These are phyloP conservation scores for Ascosphaera aggregata DNA, from an alignment of 2,329 filamentous ascomycete genomes.

Conservation along the genomic window DNA sequence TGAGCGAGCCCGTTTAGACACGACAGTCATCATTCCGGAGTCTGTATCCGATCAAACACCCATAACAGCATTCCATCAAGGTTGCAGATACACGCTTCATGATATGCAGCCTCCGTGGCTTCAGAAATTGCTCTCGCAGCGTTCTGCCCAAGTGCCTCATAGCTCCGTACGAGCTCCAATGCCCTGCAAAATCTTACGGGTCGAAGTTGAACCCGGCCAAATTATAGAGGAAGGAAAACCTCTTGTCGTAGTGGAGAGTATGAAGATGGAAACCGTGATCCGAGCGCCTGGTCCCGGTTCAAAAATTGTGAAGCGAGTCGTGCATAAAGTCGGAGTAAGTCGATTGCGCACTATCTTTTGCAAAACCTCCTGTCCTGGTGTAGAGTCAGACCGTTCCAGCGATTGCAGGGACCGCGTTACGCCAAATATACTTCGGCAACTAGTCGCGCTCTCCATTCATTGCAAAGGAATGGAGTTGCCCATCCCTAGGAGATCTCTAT, in stretches of 20 bases:
- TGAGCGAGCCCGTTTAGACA: slow-evolving; percentile 53
- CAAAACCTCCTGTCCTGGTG: no score
- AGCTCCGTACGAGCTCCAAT: slow-evolving; percentile 77
- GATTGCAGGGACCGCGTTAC: no score
- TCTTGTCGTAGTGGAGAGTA: slow-evolving; percentile 74
- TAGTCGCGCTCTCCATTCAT: no score
- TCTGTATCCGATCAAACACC: slow-evolving; percentile 12
- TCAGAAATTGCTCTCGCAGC: slow-evolving; percentile 50
- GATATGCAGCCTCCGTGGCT: slow-evolving; percentile 49
- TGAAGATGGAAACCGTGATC: slow-evolving; percentile 80
- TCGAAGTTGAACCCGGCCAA: slow-evolving; percentile 67
- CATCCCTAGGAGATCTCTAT: no score
- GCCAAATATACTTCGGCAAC: no score
- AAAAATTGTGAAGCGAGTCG: slow-evolving; percentile 40
- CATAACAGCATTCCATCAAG: slow-evolving; percentile 55
- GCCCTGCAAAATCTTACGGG: slow-evolving; percentile 88
- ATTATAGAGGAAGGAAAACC: slow-evolving; percentile 64
- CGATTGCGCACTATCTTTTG: no score
- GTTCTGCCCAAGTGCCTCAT: slow-evolving; percentile 29
- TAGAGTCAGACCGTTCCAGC: no score
- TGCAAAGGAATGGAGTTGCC: no score
- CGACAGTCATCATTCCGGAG: slow-evolving; percentile 38
- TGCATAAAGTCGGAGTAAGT: slow-evolving; percentile 51
- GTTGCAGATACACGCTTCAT: slow-evolving; percentile 31
- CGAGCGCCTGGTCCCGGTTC: slow-evolving; percentile 46